phyloP scores from a whole-genome alignment of 345 rosid genomes.

The Sisymbrium altissimum region DNA sequence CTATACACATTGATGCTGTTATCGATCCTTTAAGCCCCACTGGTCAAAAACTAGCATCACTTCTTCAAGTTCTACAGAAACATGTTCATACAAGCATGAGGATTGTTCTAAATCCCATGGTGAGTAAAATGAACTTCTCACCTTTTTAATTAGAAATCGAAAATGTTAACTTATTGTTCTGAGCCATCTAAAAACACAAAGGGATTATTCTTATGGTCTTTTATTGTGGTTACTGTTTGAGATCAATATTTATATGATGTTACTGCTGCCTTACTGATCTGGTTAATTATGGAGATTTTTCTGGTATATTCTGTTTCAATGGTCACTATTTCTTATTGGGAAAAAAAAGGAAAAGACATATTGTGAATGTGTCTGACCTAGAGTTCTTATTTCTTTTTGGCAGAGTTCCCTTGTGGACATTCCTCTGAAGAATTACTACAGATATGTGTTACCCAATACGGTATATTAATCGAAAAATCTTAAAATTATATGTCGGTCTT shows the following conservation, averaged over 20 bases:
- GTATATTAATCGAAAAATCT: slow-evolving; percentile 41
- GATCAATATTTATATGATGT: background rate
- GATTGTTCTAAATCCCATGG: slow-evolving; percentile 91
- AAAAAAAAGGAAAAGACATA: background rate
- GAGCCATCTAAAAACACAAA: slow-evolving; percentile 13
- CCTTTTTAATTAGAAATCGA: background rate
- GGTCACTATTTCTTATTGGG: slow-evolving; percentile 3
- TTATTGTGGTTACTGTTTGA: background rate
- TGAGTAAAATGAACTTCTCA: slow-evolving; percentile 39
- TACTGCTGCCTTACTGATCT: slow-evolving; percentile 14
- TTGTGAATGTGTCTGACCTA: slow-evolving; percentile 11
- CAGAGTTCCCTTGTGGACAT: slow-evolving; percentile 99
- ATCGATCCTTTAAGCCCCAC: slow-evolving; percentile 88
- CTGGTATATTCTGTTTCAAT: slow-evolving; percentile 6
- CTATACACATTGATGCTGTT: slow-evolving; percentile 90
- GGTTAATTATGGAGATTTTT: slow-evolving; percentile 8
- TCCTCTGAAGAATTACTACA: slow-evolving; percentile 97
- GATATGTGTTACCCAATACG: slow-evolving; percentile 87
- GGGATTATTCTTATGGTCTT: slow-evolving; percentile 3
- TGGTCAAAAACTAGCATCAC: slow-evolving; percentile 89
- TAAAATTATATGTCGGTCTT: slow-evolving; percentile 10
- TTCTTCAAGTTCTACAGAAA: slow-evolving; percentile 71
- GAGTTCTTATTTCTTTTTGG: slow-evolving; percentile 25
- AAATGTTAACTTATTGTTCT: background rate
- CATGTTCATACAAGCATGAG: slow-evolving; percentile 90